phyloP scores from a whole-genome alignment of 768 basidiomycete genomes.

The Podaxis sp. region DNA sequence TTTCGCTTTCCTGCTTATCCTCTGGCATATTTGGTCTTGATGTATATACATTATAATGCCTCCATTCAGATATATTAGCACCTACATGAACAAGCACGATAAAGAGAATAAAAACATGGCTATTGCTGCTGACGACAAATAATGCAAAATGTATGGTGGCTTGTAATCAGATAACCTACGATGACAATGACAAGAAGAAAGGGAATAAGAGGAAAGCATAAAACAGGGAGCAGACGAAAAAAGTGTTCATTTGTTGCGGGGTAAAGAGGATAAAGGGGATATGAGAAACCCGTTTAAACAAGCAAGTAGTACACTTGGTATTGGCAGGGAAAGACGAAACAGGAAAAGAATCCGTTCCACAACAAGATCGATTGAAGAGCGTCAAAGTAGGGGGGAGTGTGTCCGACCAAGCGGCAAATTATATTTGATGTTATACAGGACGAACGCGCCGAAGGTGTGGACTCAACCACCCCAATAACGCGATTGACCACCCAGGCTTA shows the following conservation, averaged over 20 bases:
- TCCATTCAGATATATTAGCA: conserved; percentile 15
- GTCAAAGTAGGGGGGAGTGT: background rate
- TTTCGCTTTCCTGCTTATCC: background rate
- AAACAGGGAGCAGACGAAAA: conserved; percentile 2
- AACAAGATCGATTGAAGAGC: background rate
- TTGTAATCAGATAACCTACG: conserved; percentile 24
- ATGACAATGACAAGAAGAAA: conserved; percentile 21
- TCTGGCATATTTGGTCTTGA: background rate
- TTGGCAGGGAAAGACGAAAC: background rate
- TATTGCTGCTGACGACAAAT: conserved; percentile 33
- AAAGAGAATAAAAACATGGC: conserved; percentile 34
- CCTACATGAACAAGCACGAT: conserved; percentile 14
- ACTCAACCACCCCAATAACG: background rate
- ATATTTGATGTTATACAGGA: conserved; percentile 11
- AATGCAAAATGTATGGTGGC: conserved; percentile 44
- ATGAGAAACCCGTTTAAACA: background rate
- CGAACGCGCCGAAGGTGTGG: background rate
- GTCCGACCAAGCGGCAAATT: conserved; percentile 8
- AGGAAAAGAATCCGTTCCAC: conserved; percentile 5
- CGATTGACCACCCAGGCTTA: conserved; percentile 24
- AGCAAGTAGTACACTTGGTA: conserved; percentile 8
- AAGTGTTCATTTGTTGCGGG: background rate
- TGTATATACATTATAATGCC: conserved; percentile 2
- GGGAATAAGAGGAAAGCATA: conserved; percentile 9
- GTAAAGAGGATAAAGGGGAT: background rate